Evolutionary conservation across 1,139 yeast genomes (phyloP), one percentile per base, ranked within the genome.

Genomic region (Suzukiozyma palmioleophila): DNA sequence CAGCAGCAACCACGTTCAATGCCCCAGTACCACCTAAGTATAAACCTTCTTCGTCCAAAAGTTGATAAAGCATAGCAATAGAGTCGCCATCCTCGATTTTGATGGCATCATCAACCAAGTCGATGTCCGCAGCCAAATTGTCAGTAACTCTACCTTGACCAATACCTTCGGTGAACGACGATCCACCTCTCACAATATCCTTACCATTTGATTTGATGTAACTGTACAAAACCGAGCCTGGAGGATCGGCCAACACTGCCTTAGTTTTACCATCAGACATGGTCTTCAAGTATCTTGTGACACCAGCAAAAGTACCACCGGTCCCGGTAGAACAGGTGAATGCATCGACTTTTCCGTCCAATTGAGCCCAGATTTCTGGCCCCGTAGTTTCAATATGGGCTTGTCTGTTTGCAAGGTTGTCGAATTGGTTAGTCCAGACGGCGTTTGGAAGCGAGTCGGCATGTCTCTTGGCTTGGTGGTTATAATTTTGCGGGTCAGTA

Each of bases 121-220:
- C 82, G 26, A 88, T 63, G 47, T 87, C 96, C 29, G 81, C 86
- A 31, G 71, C 69, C 62, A 89, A 73, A 59, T 89, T 89, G 46
- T 78, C 84, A 8, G 97, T 89, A 51, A 89, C 84, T 52, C 97
- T 75, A 36, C 96, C 96, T 63, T 89, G 97, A 28, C 97, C 97
- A 62, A 89, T 87, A 31, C 97, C 97, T 64, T 89, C 97, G 13
- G 96, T 89, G 61, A 90, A 88, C 1, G 95, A 84, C 2, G 85
- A 76, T 22, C 96, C 96, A 2, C 78, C 77, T 51, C 89, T 73
- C 29, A 76, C 78, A 51, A 77, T 62, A 34, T 75, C 69, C 52
- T 78, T 66, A 15, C 89, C 88, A 12, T 78, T 77, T 8, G 84
- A 72, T 46, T 76, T 78, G 46, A 89, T 78, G 56, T 83, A 88